These are phyloP conservation scores for Jatropha curcas DNA, from an alignment of 345 rosid genomes.

Conservation along the genomic window DNA sequence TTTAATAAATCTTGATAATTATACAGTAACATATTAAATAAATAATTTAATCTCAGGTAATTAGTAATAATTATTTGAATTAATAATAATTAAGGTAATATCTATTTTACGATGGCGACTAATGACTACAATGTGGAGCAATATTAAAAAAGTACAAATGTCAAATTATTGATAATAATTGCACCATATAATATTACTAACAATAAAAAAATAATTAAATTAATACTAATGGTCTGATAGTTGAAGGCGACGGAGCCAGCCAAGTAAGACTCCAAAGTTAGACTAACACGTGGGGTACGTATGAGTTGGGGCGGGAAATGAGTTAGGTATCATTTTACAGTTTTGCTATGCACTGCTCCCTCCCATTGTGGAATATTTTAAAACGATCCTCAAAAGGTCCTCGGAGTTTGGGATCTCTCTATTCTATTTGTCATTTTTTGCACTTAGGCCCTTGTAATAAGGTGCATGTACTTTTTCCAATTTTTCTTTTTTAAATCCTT, in stretches of 20 bases:
- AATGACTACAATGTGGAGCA: no score
- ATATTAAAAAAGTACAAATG: not conserved
- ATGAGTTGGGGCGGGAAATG: not conserved
- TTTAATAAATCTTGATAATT: no score
- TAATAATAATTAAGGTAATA: no score
- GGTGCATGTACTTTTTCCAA: no score
- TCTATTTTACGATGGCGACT: no score
- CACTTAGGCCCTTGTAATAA: slow-evolving; percentile 12
- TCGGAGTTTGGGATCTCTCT: not conserved
- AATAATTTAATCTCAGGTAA: no score
- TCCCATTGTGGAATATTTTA: not conserved
- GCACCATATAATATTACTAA: no score
- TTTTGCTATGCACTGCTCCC: not conserved
- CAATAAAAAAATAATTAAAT: no score
- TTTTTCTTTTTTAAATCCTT: no score
- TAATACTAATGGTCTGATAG: no score
- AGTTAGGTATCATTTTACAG: not conserved
- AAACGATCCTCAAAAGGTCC: not conserved
- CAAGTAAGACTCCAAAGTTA: not conserved
- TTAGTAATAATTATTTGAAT: no score
- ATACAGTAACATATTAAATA: no score
- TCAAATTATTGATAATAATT: not conserved
- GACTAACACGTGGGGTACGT: slow-evolving; percentile 1
- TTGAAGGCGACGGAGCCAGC: not conserved
- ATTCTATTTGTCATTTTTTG: not conserved